phyloP scores from a whole-genome alignment of 768 basidiomycete genomes.

The Piloderma croceum region DNA sequence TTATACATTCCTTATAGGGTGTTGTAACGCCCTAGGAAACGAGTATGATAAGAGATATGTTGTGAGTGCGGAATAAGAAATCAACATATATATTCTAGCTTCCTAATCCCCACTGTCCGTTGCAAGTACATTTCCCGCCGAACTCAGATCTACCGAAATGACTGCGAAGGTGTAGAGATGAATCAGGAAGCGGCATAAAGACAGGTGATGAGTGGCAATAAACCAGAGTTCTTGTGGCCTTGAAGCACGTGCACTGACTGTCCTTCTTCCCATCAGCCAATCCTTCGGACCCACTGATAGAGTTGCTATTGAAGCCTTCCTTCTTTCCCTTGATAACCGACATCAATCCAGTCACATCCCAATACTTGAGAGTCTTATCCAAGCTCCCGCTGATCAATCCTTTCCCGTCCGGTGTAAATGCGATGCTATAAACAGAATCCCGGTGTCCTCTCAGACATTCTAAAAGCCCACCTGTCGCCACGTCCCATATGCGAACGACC shows the following conservation, averaged over 20 bases:
- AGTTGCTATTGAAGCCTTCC: slow-evolving; percentile 30
- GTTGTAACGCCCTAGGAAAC: too few relatives aligned
- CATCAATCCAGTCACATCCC: slow-evolving; percentile 52
- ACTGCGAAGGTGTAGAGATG: slow-evolving; percentile 22
- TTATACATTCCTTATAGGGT: too few relatives aligned
- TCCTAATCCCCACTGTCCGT: slow-evolving; percentile 53
- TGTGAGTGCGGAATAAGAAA: too few relatives aligned
- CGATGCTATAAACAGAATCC: slow-evolving; percentile 81
- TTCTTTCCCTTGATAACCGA: slow-evolving; percentile 40
- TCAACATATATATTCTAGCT: slow-evolving; percentile 44
- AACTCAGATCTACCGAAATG: slow-evolving; percentile 45
- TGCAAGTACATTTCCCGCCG: slow-evolving; percentile 40
- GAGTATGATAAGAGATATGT: too few relatives aligned
- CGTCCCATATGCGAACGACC: slow-evolving; percentile 78
- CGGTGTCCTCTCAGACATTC: slow-evolving; percentile 74
- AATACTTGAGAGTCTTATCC: slow-evolving; percentile 83
- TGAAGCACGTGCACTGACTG: slow-evolving; percentile 76
- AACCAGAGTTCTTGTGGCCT: slow-evolving; percentile 53
- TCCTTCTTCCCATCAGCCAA: slow-evolving; percentile 1
- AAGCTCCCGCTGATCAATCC: slow-evolving; percentile 86
- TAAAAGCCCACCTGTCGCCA: slow-evolving; percentile 56
- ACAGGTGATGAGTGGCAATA: slow-evolving; percentile 17
- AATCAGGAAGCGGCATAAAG: background rate
- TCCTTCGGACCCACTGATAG: slow-evolving; percentile 29
- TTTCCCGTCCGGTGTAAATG: slow-evolving; percentile 89